These are phyloP conservation scores for Pogostemon cablin DNA, from an alignment of 257 asterid genomes.

Conservation along the genomic window DNA sequence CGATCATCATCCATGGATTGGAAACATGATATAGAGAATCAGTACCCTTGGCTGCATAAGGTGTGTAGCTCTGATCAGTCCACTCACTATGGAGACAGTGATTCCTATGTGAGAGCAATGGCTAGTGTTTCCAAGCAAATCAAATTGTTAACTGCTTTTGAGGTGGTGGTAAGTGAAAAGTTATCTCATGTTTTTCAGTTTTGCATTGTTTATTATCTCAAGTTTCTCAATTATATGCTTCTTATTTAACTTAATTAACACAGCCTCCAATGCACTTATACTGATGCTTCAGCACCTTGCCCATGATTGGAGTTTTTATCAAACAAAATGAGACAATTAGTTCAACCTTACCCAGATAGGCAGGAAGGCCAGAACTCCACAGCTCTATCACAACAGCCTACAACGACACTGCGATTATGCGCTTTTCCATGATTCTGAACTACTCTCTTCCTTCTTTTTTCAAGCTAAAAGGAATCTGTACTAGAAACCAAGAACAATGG, in stretches of 20 bases:
- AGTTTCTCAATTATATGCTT: conserved; percentile 17
- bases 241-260: conserved; percentile 38
- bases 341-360: background rate
- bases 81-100: conserved; percentile 35
- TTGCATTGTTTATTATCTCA: conserved; percentile 22
- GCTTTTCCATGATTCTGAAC: conserved; percentile 8
- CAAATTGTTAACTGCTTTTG: conserved; percentile 36
- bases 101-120: conserved; percentile 31
- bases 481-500: conserved; percentile 7
- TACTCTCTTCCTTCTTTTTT: conserved; percentile 12
- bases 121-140: conserved; percentile 36
- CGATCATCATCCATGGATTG: conserved; percentile 52
- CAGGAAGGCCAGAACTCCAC: conserved; percentile 20
- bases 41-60: conserved; percentile 49
- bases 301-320: conserved; percentile 2
- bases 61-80: conserved; percentile 43
- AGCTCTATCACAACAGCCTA: conserved; percentile 17
- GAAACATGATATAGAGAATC: conserved; percentile 44
- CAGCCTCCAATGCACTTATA: conserved; percentile 57
- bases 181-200: background rate
- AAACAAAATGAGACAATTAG: conserved; percentile 15
- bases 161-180: conserved; percentile 41
- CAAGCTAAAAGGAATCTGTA: conserved; percentile 18
- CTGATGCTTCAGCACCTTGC: conserved; percentile 38
- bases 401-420: conserved; percentile 13